Base-by-base conservation (phyloP, 371 early-diverging fungal genomes). In the Phascolomyces articulosus region DNA sequence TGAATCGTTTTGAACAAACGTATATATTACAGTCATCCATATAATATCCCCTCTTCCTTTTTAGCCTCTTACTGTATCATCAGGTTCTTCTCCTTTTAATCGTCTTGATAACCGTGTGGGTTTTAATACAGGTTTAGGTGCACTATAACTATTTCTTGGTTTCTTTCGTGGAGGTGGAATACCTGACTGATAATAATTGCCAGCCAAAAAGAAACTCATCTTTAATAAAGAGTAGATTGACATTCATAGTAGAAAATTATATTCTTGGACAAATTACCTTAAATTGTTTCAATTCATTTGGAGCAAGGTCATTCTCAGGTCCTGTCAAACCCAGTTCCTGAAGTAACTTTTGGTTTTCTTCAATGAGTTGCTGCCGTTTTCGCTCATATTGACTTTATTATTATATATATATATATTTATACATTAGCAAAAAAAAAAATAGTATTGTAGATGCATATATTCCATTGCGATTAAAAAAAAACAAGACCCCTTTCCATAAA, bases 361-460 rank as follows among this genome's bases (percentile, higher is more conserved):
- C 64, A 55, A 82, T 78, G 24, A 72, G 71, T n/a, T 63, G 55
- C 18, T 72, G 77, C 55, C 82, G 67, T 49, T 74, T 73, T 23
- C 67, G 40, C 31, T 82, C 82, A 70, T 78, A 79, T 7, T 74
- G 60, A 62, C 80, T n/a, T n/a, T n/a, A n/a, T n/a, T 80, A 59
- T 6, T 51, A 18, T 51, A 18, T 49, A 16, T 24, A 18, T 51
- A 18, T 6, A 10, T 13, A 51, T 10, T 23, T 23, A 24, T 18
- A 51, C 23, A n/a, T 44, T 38, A 38, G 38, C 13, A 6, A 18
- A n/a, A 44, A 16, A 13, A 44, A 13, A 18, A 18, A 16, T 16
- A 13, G 16, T 44, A 13, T 44, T 44, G 44, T 44, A 44, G 8
- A 16, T 47, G n/a, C 6, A 47, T 47, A n/a, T n/a, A n/a, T n/a